Base-by-base conservation (phyloP, 257 asterid species). In the Nicotiana tabacum region DNA sequence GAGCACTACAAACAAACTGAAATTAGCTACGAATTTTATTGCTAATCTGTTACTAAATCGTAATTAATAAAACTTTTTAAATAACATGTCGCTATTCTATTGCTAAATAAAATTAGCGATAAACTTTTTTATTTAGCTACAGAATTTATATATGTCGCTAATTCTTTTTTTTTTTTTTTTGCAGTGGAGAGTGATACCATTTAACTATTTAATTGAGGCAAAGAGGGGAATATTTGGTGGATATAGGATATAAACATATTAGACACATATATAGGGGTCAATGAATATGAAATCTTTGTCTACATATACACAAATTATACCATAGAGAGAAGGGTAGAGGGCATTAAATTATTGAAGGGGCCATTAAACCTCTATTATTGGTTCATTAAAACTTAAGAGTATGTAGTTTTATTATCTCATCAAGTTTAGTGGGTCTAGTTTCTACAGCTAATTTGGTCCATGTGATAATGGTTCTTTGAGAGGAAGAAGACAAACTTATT, bases 361-460 rank as follows among this genome's bases (percentile, higher is more conserved):
- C 80, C 51, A 56, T 58, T 1, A 12, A 69, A 51, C 30, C 30
- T 80, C 66, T 56, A 83, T 83, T 78, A 79, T 83, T 83, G 80
- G 77, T 6, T 56, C 80, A 61, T 65, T 85, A 56, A 66, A 77
- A 24, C 21, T 21, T 21, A 21, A 21, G 21, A 21, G 18, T 3
- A 21, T 12, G 79, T 74, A 12, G 57, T 66, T 33, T 48, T 72
- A 65, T 83, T 72, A 65, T 83, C 43, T 46, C 78, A 83, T 39
- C 46, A 39, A 39, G 51, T 60, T 21, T 4, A 69, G 86, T 83
- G 83, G 77, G 65, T 16, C 15, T 83, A 83, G 27, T 82, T 13
- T 11, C 58, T 77, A 74, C 68, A 85, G 81, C 80, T 74, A 74
- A 69, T 72, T 33, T 80, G 81, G 86, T 83, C 85, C 89, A 83